Base-by-base conservation (phyloP, 371 early-diverging fungal species). In the Apophysomyces sp. region DNA sequence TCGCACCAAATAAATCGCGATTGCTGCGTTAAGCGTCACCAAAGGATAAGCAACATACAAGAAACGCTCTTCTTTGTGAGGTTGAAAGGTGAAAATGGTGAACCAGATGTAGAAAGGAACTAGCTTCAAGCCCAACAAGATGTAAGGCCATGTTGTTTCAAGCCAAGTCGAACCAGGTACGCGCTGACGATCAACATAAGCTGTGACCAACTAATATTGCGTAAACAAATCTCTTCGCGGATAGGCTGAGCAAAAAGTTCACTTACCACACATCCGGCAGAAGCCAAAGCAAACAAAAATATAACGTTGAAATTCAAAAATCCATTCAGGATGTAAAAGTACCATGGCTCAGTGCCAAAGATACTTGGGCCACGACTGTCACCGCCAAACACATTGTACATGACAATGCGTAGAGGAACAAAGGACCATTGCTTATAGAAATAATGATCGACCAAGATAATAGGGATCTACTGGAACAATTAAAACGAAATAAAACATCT, bases 11-110 rank as follows among this genome's bases (percentile, higher is more conserved):
- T 73, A 83, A 37, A 96, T 70, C 0, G 89, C 73, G 13, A 88
- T 77, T 1, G 92, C 87, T 0, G 93, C 94, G 55, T 89, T 90
- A 57, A 94, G 82, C 65, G 89, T 86, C 41, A 98, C 64, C 49
- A 92, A 68, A 34, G 98, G 98, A 69, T 96, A 98, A 4, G 92
- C 88, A n/a, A 95, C 92, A 71, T 83, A 95, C 70, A 98, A 66
- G 68, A 98, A 98, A 2, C 98, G 86, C 63, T 98, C 98, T 66
- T 98, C 98, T 72, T 98, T 98, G 81, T 98, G 98, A 9, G 96
- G 90, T 73, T 96, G 96, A 8, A 85, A 34, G 4, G 88, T 86
- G 60, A 98, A 94, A 24, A 93, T 87, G 11, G 66, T 63, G 28
- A 96, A 78, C 91, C 90, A 90, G 18, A 93, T 63, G 55, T 89